Base-by-base conservation (phyloP, 257 asterid species). In the Solanum dulcamara region DNA sequence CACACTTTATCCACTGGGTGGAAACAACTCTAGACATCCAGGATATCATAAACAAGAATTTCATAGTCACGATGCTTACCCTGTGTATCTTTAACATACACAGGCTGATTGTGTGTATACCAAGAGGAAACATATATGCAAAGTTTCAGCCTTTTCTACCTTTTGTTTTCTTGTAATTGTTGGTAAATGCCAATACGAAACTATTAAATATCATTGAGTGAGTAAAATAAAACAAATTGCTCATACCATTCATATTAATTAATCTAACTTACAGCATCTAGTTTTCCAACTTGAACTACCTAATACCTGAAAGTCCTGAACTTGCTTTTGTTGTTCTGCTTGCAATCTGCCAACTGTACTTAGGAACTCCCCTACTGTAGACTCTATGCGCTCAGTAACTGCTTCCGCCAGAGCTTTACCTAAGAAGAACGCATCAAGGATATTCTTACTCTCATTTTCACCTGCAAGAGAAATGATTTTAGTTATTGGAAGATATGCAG, bases 381-480 rank as follows among this genome's bases (percentile, higher is more conserved):
- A 93, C 86, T 92, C 97, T 46, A 92, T 20, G 4, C 95, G 97
- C 92, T 93, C 98, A 66, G 85, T 92, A 59, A 95, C 87, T 42
- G 94, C 93, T 89, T 96, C 99, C 0, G 92, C 98, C 79, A 96
- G 90, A 85, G 98, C 99, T 90, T 91, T 94, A 83, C 98, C 99
- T 89, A 96, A 86, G 94, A 96, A 96, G 88, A 96, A 96, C 17
- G 98, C 98, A 81, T 96, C 98, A 64, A 96, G 85, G 83, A 92
- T 85, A 57, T 84, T 91, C 88, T 88, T 92, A 88, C 97, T 93
- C 86, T 91, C 98, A 86, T 93, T 91, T 70, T 92, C 97, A 86
- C 93, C 96, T 93, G 92, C 89, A 85, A 84, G 84, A 53, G 44
- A 48, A 66, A 79, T 17, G 44, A 30, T 79, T 28, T 48, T 48